Evolutionary conservation across 2,329 filamentous ascomycete genomes (phyloP), one percentile per base, ranked within the genome.

Genomic region (Talaromyces pinophilus): DNA sequence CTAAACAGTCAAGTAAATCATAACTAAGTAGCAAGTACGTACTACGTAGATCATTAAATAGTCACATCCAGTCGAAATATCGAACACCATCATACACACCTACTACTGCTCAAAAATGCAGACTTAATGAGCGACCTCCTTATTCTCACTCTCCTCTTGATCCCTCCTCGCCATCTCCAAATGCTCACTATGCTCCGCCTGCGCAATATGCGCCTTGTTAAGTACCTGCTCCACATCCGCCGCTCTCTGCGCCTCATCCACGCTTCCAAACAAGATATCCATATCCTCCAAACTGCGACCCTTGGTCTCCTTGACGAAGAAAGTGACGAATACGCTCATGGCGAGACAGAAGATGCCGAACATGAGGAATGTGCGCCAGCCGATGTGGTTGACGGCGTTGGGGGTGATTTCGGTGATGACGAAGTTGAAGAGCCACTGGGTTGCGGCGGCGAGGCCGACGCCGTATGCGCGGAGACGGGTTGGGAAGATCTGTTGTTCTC

Each of bases 361-460:
- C 72, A 81, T 78, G 35, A 81, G 62, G 68, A 80, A 81, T 0
- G 77, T 79, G 15, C 74, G 70, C 69, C 74, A 79, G 10, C 78
- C 77, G 69, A 79, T 78, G 59, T 77, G 72, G n/a, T 74, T 73
- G 28, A 82, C 75, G 54, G 79, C 79, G 40, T 76, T 73, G 5
- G 80, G 80, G 0, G 79, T 81, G 30, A 79, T 75, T 22, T 79
- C 73, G 1, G 79, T 79, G 68, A 81, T 77, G n/a, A 79, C 74
- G 62, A 81, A 80, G 55, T 80, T 80, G 69, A 80, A 79, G 3
- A 78, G 69, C 78, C 78, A 79, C 62, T 79, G 75, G 0, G 77
- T 76, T 8, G 74, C 72, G 7, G 78, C 74, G 11, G 76, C 75
- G 52, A 78, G 71, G 0, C 76, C 78, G 1, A 78, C 75, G 22